These are phyloP conservation scores for Pythium graminicola DNA, from an alignment of 352 stramenopile species.

Conservation along the genomic window DNA sequence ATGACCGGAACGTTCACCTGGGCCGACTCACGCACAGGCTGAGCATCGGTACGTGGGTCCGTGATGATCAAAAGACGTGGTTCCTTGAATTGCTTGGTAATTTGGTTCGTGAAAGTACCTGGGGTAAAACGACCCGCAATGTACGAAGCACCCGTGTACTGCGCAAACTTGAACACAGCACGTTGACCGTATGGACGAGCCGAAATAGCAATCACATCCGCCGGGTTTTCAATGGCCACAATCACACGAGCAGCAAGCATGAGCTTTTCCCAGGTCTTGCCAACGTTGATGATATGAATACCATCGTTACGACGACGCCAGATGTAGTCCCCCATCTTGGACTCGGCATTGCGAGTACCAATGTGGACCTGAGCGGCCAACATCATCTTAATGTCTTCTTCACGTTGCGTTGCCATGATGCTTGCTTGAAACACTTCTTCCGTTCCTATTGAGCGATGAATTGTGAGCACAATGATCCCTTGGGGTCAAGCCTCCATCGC, in stretches of 20 bases:
- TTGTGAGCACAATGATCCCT: slow-evolving; percentile 13
- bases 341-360: slow-evolving; percentile 98
- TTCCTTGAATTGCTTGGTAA: slow-evolving; percentile 99
- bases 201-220: slow-evolving; percentile 99
- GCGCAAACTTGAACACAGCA: slow-evolving; percentile 99
- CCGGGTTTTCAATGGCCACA: slow-evolving; percentile 99
- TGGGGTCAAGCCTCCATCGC: background rate
- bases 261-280: slow-evolving; percentile 99
- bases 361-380: slow-evolving; percentile 99
- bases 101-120: slow-evolving; percentile 99
- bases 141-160: slow-evolving; percentile 97
- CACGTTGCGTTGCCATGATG: slow-evolving; percentile 86
- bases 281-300: slow-evolving; percentile 99
- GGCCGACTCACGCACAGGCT: slow-evolving; percentile 96
- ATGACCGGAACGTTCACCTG: slow-evolving; percentile 99
- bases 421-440: slow-evolving; percentile 32
- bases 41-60: slow-evolving; percentile 97
- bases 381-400: slow-evolving; percentile 99
- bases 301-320: slow-evolving; percentile 98
- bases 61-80: slow-evolving; percentile 99
- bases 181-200: slow-evolving; percentile 98
- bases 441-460: slow-evolving; percentile 52
- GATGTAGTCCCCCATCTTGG: slow-evolving; percentile 99
- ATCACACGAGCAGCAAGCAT: slow-evolving; percentile 99
- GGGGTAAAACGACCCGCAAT: slow-evolving; percentile 99